These are phyloP conservation scores for Cicer pinnatifidum DNA, from an alignment of 306 rosid genomes.

Conservation along the genomic window DNA sequence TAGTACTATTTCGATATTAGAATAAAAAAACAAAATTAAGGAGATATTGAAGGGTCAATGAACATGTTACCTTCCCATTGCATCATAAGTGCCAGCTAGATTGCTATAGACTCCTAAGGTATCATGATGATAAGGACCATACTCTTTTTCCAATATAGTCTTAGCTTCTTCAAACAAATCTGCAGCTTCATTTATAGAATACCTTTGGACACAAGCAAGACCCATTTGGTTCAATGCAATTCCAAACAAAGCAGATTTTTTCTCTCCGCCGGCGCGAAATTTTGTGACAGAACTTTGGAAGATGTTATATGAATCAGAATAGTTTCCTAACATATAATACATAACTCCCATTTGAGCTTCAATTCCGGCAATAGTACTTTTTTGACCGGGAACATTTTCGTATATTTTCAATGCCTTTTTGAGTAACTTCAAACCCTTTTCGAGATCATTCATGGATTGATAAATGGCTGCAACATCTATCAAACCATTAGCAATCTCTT, in stretches of 20 bases:
- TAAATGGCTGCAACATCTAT: constrained; percentile 78
- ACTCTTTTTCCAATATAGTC: constrained; percentile 72
- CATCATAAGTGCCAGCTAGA: constrained; percentile 86
- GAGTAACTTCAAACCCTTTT: constrained; percentile 72
- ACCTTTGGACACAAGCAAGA: constrained; percentile 76
- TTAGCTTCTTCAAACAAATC: constrained; percentile 85
- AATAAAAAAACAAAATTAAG: neutral
- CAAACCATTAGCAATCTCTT: constrained; percentile 82
- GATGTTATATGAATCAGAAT: constrained; percentile 64
- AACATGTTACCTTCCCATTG: constrained; percentile 84
- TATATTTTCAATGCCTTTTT: constrained; percentile 76
- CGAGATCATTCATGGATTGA: constrained; percentile 80
- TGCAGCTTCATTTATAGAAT: constrained; percentile 83
- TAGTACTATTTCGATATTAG: neutral
- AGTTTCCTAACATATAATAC: constrained; percentile 79
- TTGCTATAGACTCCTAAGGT: constrained; percentile 87
- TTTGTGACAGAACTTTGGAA: constrained; percentile 64
- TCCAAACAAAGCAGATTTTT: constrained; percentile 75
- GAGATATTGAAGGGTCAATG: constrained; percentile 4
- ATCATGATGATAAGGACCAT: constrained; percentile 76
- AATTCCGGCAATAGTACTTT: constrained; percentile 76
- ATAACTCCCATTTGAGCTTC: constrained; percentile 89
- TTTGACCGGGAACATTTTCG: constrained; percentile 66
- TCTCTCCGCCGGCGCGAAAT: constrained; percentile 75
- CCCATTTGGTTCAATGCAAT: constrained; percentile 93